Percentiles rank a stretch among this genome's conserved stretches.
phyloP scores from a whole-genome alignment of 1,284 basidiomycete genomes.

The Cutaneotrichosporon dermatis region DNA sequence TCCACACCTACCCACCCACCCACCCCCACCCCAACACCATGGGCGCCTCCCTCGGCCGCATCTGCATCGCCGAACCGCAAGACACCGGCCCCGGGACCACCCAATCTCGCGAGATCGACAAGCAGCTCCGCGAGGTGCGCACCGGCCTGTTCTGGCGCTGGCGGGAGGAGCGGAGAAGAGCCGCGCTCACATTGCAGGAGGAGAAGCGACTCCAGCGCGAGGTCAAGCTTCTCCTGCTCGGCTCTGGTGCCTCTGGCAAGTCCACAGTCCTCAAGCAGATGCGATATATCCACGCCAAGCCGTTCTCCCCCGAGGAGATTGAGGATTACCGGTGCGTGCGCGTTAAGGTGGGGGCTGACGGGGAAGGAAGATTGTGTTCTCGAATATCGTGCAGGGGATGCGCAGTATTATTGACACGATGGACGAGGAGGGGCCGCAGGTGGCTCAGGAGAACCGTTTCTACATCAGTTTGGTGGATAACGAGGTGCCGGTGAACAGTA shows the following conservation, averaged over 20 bases:
- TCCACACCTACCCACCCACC: too few species aligned
- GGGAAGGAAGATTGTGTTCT: slow-evolving; percentile 76
- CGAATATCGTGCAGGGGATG: slow-evolving; percentile 82
- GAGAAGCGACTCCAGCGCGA: slow-evolving; percentile 63
- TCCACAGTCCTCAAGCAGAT: slow-evolving; percentile 59
- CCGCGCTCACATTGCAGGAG: slow-evolving; percentile 52
- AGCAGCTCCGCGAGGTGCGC: slow-evolving; percentile 60
- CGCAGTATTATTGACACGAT: slow-evolving; percentile 77
- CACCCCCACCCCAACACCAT: slow-evolving; percentile 47
- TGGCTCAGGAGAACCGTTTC: slow-evolving; percentile 58
- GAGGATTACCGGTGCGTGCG: slow-evolving; percentile 39
- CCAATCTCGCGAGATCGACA: slow-evolving; percentile 57
- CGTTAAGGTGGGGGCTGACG: slow-evolving; percentile 14
- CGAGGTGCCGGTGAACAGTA: slow-evolving; percentile 68
- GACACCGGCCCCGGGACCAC: slow-evolving; percentile 10
- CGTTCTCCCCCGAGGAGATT: slow-evolving; percentile 38
- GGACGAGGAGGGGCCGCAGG: slow-evolving; percentile 76
- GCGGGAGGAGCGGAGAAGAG: background rate
- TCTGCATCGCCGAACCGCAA: slow-evolving; percentile 51
- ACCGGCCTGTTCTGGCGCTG: background rate
- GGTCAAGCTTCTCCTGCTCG: slow-evolving; percentile 82
- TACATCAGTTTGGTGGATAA: slow-evolving; percentile 62
- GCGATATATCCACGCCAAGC: slow-evolving; percentile 43
- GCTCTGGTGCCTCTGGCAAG: slow-evolving; percentile 91
- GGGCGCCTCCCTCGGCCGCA: slow-evolving; percentile 59